Percentiles rank a stretch among this genome's conserved stretches.
Conservation (phyloP, 2,329 filamentous ascomycete species). For the Trichoderma afroharzianum region DNA sequence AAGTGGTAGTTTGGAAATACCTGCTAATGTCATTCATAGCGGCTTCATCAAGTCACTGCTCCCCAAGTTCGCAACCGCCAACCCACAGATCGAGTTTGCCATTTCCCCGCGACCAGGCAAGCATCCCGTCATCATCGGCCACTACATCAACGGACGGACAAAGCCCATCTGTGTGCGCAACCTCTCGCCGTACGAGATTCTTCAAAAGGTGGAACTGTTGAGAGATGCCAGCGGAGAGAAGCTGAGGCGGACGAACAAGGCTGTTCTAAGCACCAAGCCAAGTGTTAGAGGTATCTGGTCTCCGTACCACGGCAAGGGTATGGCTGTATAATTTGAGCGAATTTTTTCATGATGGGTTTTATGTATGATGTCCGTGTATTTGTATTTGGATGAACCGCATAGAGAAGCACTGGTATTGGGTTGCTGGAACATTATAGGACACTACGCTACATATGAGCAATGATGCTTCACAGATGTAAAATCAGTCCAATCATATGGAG, state of each 20-base stretch:
- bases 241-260: conserved; percentile 60
- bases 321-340: conserved; percentile 43
- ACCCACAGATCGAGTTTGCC: conserved; percentile 87
- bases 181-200: conserved; percentile 72
- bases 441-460: conserved; percentile 7
- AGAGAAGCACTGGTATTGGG: conserved; percentile 26
- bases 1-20: neutral
- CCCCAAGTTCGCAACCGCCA: conserved; percentile 70
- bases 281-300: conserved; percentile 69
- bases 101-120: conserved; percentile 86
- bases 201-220: conserved; percentile 72
- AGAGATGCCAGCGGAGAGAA: conserved; percentile 74
- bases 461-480: neutral
- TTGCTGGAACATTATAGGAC: conserved; percentile 24
- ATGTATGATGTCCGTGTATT: conserved; percentile 27
- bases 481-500: neutral
- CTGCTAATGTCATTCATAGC: conserved; percentile 40
- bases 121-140: conserved; percentile 83
- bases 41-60: conserved; percentile 77
- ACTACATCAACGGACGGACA: conserved; percentile 86
- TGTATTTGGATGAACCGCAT: conserved; percentile 26
- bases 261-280: conserved; percentile 60
- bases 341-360: conserved; percentile 1
- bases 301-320: conserved; percentile 62
- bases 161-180: conserved; percentile 89